A percentile compares a stretch with the other conserved stretches of the same genome.
Conservation (phyloP, 805 yeast species). For the Kodamaea kakaduensis region DNA sequence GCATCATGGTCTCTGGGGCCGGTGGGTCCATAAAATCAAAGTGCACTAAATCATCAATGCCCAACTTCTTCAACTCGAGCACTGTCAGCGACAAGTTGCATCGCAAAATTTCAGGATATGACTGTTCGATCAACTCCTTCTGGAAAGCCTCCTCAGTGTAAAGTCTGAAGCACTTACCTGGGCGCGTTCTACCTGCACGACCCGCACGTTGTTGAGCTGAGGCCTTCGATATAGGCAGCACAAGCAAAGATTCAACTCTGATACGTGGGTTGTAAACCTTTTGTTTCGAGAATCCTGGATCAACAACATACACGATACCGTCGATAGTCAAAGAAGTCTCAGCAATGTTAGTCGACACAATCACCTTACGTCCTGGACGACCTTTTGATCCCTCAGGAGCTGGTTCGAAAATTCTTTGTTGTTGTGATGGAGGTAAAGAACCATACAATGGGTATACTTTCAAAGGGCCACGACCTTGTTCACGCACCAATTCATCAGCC, state of each 20-base stretch:
- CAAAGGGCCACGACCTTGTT: constrained; percentile 85
- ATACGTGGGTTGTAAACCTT: constrained; percentile 95
- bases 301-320: constrained; percentile 95
- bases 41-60: constrained; percentile 93
- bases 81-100: constrained; percentile 90
- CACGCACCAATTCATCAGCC: constrained; percentile 83
- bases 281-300: constrained; percentile 95
- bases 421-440: constrained; percentile 93
- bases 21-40: constrained; percentile 99
- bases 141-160: constrained; percentile 97
- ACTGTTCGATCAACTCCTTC: constrained; percentile 89
- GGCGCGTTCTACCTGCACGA: constrained; percentile 99
- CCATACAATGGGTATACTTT: constrained; percentile 93
- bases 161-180: constrained; percentile 94
- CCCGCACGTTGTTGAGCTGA: constrained; percentile 99
- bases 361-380: constrained; percentile 91
- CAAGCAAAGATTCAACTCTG: constrained; percentile 89
- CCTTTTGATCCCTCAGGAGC: constrained; percentile 82
- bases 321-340: constrained; percentile 97
- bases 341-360: constrained; percentile 91
- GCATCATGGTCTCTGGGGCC: constrained; percentile 99
- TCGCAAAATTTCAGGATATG: constrained; percentile 92
- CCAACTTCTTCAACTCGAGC: constrained; percentile 86
- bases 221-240: constrained; percentile 95
- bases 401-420: constrained; percentile 87